Conservation (phyloP, 805 yeast species). For the Saturnispora halmiae region DNA sequence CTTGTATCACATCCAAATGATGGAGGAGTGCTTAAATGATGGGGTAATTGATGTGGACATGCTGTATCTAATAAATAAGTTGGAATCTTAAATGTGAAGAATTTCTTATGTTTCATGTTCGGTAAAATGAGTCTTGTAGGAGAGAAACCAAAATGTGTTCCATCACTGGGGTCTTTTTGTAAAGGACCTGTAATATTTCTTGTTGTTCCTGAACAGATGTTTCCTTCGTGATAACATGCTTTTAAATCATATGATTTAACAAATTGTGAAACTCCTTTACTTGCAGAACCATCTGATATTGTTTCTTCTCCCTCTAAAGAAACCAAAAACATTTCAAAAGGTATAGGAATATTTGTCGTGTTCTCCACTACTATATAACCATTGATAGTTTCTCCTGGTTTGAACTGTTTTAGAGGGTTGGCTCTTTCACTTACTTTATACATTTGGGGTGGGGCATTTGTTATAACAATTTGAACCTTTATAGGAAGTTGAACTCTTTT, state of each 20-base stretch:
- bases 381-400: conserved; percentile 57
- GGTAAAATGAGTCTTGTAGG: conserved; percentile 39
- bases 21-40: conserved; percentile 33
- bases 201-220: conserved; percentile 15
- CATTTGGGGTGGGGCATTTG: conserved; percentile 32
- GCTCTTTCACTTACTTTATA: conserved; percentile 22
- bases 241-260: conserved; percentile 42
- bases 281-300: conserved; percentile 11
- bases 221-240: conserved; percentile 41
- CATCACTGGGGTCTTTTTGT: conserved; percentile 19
- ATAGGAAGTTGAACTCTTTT: conserved; percentile 22
- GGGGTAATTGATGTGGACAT: conserved; percentile 35
- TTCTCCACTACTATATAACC: conserved; percentile 46
- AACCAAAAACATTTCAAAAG: conserved; percentile 55
- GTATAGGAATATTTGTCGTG: conserved; percentile 32
- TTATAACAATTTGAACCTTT: conserved; percentile 26
- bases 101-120: conserved; percentile 41
- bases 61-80: conserved; percentile 40
- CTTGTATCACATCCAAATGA: conserved; percentile 31
- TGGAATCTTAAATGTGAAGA: conserved; percentile 50
- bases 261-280: conserved; percentile 26
- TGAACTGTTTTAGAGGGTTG: conserved; percentile 41
- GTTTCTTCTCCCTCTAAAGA: conserved; percentile 44
- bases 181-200: not conserved
- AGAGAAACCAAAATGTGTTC: conserved; percentile 33